A percentile compares a stretch with the other conserved stretches of the same genome.
phyloP scores from a whole-genome alignment of 371 early-diverging fungal genomes.

The Quaeritorhiza haematococci region DNA sequence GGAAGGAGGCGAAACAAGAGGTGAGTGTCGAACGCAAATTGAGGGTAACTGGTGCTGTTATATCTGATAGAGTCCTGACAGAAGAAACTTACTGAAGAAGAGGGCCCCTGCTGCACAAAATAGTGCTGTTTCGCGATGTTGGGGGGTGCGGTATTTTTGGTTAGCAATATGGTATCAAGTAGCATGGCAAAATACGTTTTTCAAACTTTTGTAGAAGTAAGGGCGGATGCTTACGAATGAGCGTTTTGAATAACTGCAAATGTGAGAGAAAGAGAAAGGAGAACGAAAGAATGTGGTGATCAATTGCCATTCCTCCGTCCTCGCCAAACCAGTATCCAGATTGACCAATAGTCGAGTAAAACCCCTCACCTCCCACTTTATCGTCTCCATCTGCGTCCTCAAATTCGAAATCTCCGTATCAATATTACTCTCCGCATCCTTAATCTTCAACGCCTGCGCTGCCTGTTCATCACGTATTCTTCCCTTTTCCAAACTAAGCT shows the following conservation, averaged over 20 bases:
- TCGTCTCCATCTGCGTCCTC: conserved; percentile 85
- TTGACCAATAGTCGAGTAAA: no score
- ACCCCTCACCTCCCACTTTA: conserved; percentile 70
- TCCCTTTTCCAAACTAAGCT: conserved; percentile 86
- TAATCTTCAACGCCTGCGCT: conserved; percentile 76
- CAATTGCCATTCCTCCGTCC: no score
- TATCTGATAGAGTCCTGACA: neutral
- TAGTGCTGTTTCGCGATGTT: no score
- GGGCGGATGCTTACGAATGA: conserved; percentile 21
- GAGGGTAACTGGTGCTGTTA: neutral
- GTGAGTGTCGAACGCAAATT: neutral
- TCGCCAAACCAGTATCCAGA: no score
- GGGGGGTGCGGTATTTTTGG: no score
- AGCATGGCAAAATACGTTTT: no score
- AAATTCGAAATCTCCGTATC: conserved; percentile 83
- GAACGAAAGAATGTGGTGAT: no score
- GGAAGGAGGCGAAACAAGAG: neutral
- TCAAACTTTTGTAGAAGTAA: no score
- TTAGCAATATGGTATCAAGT: no score
- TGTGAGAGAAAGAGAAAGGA: no score
- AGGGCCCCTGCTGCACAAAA: conserved; percentile 40
- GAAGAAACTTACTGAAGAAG: conserved; percentile 26
- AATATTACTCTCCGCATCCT: conserved; percentile 81
- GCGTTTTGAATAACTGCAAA: conserved; percentile 40
- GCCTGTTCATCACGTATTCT: conserved; percentile 74